phyloP scores from a whole-genome alignment of 2,329 filamentous ascomycete genomes.

The Aspergillus sp. region DNA sequence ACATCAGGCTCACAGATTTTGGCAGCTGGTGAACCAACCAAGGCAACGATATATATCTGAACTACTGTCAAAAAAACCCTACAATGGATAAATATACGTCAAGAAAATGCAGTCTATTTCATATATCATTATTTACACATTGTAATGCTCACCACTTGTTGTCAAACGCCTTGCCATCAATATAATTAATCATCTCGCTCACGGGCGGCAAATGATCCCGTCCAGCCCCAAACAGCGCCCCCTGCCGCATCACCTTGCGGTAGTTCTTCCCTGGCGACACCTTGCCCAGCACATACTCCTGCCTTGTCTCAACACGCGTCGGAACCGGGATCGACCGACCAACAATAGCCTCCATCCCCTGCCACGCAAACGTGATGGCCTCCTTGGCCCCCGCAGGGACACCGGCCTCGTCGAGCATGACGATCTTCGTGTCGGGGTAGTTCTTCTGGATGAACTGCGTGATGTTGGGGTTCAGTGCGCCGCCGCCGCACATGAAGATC shows the following conservation, averaged over 20 bases:
- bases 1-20: too few species aligned
- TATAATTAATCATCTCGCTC: conserved; percentile 56
- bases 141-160: conserved; percentile 47
- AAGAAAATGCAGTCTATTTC: background rate
- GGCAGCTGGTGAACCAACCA: too few species aligned
- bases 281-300: conserved; percentile 59
- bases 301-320: conserved; percentile 57
- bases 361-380: conserved; percentile 64
- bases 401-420: conserved; percentile 62
- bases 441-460: conserved; percentile 55
- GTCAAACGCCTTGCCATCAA: conserved; percentile 53
- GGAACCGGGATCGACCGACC: conserved; percentile 61
- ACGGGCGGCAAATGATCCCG: conserved; percentile 52
- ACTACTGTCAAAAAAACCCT: too few species aligned
- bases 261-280: conserved; percentile 61
- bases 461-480: conserved; percentile 49
- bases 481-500: conserved; percentile 57
- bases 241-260: conserved; percentile 57
- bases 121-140: background rate
- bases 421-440: conserved; percentile 55
- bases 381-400: conserved; percentile 64
- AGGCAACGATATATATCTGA: too few species aligned
- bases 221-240: conserved; percentile 56
- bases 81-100: too few species aligned
- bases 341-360: conserved; percentile 63